These are phyloP conservation scores for Sclerotinia glacialis DNA, from an alignment of 2,329 filamentous ascomycete genomes.

Conservation along the genomic window DNA sequence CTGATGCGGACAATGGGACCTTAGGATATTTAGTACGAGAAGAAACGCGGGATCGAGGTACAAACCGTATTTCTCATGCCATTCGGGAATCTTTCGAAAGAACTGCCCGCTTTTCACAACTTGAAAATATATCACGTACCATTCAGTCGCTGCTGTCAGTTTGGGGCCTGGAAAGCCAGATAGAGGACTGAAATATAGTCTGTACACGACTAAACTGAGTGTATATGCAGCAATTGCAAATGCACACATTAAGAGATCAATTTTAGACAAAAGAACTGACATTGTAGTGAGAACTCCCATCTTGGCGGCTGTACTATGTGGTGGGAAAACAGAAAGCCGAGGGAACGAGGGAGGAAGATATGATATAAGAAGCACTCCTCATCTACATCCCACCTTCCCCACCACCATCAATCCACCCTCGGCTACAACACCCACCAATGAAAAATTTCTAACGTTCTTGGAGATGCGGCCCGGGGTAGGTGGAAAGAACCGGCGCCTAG, in stretches of 20 bases:
- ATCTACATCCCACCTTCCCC: not conserved
- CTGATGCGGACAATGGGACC: conserved; percentile 41
- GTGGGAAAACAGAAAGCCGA: not conserved
- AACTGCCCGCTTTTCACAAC: conserved; percentile 43
- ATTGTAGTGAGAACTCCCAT: not conserved
- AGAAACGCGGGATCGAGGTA: not conserved
- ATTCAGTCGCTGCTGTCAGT: conserved; percentile 37
- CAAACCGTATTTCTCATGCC: conserved; percentile 44
- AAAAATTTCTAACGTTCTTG: not conserved
- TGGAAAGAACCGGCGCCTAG: too few species aligned
- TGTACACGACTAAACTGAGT: conserved; percentile 24
- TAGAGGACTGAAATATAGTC: conserved; percentile 41
- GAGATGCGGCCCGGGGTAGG: not conserved
- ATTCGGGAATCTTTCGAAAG: conserved; percentile 43
- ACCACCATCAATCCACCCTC: not conserved
- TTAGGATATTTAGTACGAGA: not conserved
- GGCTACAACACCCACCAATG: not conserved
- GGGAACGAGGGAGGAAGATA: not conserved
- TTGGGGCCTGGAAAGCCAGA: conserved; percentile 39
- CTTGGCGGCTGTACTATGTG: not conserved
- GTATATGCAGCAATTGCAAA: conserved; percentile 12
- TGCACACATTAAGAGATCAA: not conserved
- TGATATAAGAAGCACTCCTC: not conserved
- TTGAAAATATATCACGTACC: conserved; percentile 44
- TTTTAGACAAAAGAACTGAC: not conserved